phyloP scores from a whole-genome alignment of 106 monocot genomes.

The Allium cepa region DNA sequence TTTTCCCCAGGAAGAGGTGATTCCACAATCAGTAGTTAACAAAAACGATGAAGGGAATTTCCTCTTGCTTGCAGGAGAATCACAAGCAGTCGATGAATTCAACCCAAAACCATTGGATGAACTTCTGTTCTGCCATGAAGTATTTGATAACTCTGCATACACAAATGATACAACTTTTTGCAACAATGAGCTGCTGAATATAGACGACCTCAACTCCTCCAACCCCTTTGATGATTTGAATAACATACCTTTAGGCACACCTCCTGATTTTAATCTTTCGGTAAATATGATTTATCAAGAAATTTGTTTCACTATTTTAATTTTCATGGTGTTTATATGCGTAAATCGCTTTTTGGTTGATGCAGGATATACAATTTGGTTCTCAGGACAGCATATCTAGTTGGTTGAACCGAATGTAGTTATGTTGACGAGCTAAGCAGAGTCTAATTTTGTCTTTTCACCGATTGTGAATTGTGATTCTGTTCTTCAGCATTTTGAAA shows the following conservation, averaged over 20 bases:
- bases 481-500: too few relatives aligned
- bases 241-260: constrained; percentile 37
- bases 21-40: constrained; percentile 4
- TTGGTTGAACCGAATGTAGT: constrained; percentile 54
- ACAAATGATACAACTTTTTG: constrained; percentile 11
- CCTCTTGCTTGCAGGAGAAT: constrained; percentile 42
- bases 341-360: neutral
- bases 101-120: constrained; percentile 24
- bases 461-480: neutral
- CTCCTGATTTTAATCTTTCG: constrained; percentile 63
- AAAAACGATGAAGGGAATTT: constrained; percentile 13
- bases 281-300: constrained; percentile 15
- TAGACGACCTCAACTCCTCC: constrained; percentile 5
- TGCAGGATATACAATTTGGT: constrained; percentile 73
- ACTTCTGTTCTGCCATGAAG: constrained; percentile 71
- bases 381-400: constrained; percentile 61
- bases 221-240: constrained; percentile 44
- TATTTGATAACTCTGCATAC: constrained; percentile 39
- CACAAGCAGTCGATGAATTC: constrained; percentile 41
- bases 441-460: constrained; percentile 1
- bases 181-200: neutral
- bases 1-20: constrained; percentile 1
- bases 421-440: neutral
- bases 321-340: too few relatives aligned
- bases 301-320: too few relatives aligned